Evolutionary conservation across 2,329 filamentous ascomycete species (phyloP), one percentile per base, ranked within the genome.

Genomic region (Akanthomyces lecanii): DNA sequence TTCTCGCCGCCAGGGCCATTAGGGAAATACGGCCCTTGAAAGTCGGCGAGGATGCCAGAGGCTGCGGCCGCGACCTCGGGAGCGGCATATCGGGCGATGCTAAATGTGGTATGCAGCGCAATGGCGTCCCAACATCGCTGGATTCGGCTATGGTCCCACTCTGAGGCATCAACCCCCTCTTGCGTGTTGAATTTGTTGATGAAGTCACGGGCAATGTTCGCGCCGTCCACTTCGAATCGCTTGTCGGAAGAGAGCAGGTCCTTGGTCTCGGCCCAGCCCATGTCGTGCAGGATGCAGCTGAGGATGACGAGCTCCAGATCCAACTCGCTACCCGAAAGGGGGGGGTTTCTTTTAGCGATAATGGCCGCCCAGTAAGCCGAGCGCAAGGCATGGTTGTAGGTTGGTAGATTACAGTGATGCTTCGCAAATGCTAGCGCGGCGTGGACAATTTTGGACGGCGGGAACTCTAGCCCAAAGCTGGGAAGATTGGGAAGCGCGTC

Each of bases 191-290:
- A 53, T 3, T 21, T 36, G 38, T 44, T 23, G 11, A 65, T 40
- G 16, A 67, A 67, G 3, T 56, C 44, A 1, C 45, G 53, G 10
- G 66, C 65, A 14, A 66, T 60, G 38, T 66, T 64, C 5, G 66
- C 66, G 4, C 65, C 66, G 30, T 67, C 66, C 1, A 67, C 66
- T 21, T 67, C 65, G 33, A 67, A 67, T 5, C 65, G 59, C 10
- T 52, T 66, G 18, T 66, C 65, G 1, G 45, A 14, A 7, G 63
- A 63, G 12, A 64, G 25, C 10, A 65, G 42, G 18, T 52, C 23
- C 8, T 61, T 45, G 2, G 61, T 63, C 14, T 51, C 53, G 12
- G 64, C 65, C 66, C 65, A 66, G 3, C 63, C 65, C 65, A 67
- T 61, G 40, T 67, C 65, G 21, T 67, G 65, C 36, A 67, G 62